Base-by-base conservation (phyloP, 192 early-diverging fungal species). In the Coemansia sp. region DNA sequence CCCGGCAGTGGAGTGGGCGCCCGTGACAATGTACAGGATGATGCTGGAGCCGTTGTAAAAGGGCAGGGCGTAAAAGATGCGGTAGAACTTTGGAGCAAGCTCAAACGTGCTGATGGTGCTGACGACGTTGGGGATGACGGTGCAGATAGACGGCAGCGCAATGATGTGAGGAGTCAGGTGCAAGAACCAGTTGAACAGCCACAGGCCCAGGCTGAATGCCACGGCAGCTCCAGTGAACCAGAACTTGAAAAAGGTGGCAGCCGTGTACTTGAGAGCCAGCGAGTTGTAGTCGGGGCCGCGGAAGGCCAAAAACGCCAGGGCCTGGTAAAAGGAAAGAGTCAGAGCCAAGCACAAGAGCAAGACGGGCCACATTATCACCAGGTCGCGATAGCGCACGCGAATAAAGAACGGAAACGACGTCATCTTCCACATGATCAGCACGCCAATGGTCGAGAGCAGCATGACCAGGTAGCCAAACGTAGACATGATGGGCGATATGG, bases 21-120 rank as follows among this genome's bases (percentile, higher is more conserved):
- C 81, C 46, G 64, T 73, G 21, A 74, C 58, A 16, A 80, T 40
- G 51, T 66, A 67, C 15, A 71, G 60, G 11, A 72, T 43, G 32
- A 81, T 63, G 28, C 60, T 70, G 41, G 55, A 58, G 21, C 69
- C 79, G 18, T 83, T 83, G 51, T 66, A 75, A 42, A 79, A 81
- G 4, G 81, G 81, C 57, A 69, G 58, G 14, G 79, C 71, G 40
- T 83, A 81, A 34, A 76, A 57, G 40, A 80, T 66, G 26, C 71
- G 67, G 54, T 73, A 83, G 64, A 83, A 81, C 17, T 26, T 31
- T 11, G 81, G 76, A 28, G 80, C 77, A 49, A 79, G 51, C 34
- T 83, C 81, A 7, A 72, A 44, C 1, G 76, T 64, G n/a, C 63
- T 53, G 31, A 83, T 67, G 9, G 73, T 69, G 21, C 72, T 76